Evolutionary conservation across 345 rosid genomes (phyloP).

Genomic region (Brassica juncea): DNA sequence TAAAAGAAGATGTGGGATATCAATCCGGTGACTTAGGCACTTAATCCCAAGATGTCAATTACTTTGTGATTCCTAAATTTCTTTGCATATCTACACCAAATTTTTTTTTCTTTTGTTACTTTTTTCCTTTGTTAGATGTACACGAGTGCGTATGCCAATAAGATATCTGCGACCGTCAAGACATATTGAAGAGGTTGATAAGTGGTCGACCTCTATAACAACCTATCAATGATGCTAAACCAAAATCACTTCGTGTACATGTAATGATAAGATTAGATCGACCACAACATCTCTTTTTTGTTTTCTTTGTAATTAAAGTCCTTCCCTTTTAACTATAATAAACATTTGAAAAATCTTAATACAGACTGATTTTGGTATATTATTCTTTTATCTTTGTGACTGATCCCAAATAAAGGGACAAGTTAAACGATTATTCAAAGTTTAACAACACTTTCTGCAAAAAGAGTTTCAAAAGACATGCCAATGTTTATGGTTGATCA

Average conservation of each 20-base stretch:
- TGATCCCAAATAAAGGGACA: neutral
- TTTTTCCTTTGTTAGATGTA: too few species aligned
- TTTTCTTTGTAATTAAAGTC: neutral
- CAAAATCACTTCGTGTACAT: neutral
- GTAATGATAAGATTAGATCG: neutral
- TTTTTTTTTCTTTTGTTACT: neutral
- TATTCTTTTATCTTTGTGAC: neutral
- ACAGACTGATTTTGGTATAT: neutral
- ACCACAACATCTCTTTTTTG: neutral
- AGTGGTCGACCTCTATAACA: neutral
- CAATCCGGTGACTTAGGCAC: too few species aligned
- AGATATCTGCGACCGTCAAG: too few species aligned
- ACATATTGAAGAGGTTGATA: neutral
- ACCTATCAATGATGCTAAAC: neutral
- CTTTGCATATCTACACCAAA: neutral
- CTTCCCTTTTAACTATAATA: neutral
- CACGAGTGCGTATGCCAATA: neutral
- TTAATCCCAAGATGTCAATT: conserved; percentile 52
- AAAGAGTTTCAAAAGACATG: neutral
- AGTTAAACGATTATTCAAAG: neutral
- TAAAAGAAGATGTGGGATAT: too few species aligned
- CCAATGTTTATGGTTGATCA: neutral
- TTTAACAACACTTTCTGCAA: neutral
- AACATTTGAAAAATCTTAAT: neutral
- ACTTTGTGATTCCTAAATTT: conserved; percentile 38